Percentiles rank a stretch among this genome's conserved stretches.
phyloP scores from a whole-genome alignment of 306 rosid species.

The Trifolium dubium region DNA sequence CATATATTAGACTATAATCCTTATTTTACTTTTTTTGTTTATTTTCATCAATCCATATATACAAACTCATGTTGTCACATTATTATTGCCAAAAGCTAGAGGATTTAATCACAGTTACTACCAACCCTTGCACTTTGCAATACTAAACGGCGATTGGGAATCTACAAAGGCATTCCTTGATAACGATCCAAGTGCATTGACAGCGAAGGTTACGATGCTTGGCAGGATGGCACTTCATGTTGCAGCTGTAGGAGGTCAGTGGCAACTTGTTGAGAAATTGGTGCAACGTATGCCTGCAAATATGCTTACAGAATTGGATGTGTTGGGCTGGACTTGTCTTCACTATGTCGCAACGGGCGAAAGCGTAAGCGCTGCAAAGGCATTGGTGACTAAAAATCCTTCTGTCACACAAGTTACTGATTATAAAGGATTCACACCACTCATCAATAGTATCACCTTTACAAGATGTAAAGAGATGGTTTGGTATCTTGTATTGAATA shows the following conservation, averaged over 20 bases:
- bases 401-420: slow-evolving; percentile 47
- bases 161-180: slow-evolving; percentile 46
- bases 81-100: slow-evolving; percentile 43
- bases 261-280: slow-evolving; percentile 52
- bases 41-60: slow-evolving; percentile 27
- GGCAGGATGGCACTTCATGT: slow-evolving; percentile 50
- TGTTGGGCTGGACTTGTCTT: slow-evolving; percentile 51
- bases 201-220: slow-evolving; percentile 43
- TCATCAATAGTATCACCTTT: slow-evolving; percentile 45
- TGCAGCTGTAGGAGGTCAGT: slow-evolving; percentile 52
- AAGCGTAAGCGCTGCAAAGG: slow-evolving; percentile 44
- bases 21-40: background rate
- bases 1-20: background rate
- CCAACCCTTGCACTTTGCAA: slow-evolving; percentile 52
- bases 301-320: slow-evolving; percentile 41
- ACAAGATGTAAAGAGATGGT: slow-evolving; percentile 48
- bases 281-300: slow-evolving; percentile 40
- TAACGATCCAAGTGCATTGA: slow-evolving; percentile 46
- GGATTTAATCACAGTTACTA: slow-evolving; percentile 51
- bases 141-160: slow-evolving; percentile 60
- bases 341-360: slow-evolving; percentile 63
- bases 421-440: slow-evolving; percentile 52
- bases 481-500: slow-evolving; percentile 59
- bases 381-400: slow-evolving; percentile 46
- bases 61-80: slow-evolving; percentile 13